Evolutionary conservation across 805 yeast species (phyloP), one percentile per base, ranked within the genome.

Genomic region (Candida railenensis): DNA sequence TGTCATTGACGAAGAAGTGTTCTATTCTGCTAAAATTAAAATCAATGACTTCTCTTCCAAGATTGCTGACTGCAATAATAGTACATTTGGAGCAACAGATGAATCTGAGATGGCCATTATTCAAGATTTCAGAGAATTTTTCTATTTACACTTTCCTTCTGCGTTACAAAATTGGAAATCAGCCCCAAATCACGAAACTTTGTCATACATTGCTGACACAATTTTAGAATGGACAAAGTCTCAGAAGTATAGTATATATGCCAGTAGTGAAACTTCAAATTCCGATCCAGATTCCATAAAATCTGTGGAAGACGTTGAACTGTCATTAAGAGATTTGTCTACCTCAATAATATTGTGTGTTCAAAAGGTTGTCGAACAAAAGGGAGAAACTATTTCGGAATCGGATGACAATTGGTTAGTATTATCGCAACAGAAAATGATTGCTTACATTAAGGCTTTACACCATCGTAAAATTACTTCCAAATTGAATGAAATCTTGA

Each of bases 321-420:
- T 46, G 2, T 54, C 67, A 2, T 70, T 84, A 48, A 71, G 84
- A 45, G 68, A 74, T 18, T 56, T 87, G 2, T 72, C 83, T 3
- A 78, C 78, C 15, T 74, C 85, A 2, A 74, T 89, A 16, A 65
- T 90, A 45, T 71, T 91, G 25, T 76, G 85, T 0, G 76, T 87
- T 53, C 97, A 91, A 63, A 78, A 79, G 49, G 63, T 77, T 7
- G 66, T 68, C 41, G 79, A 69, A 30, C 52, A 55, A 22, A 63
- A 56, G 3, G 33, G n/a, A 9, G 62, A 52, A 2, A 43, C 53
- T 1, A 54, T 80, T 2, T 51, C 63, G 1, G 78, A 69, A 18
- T 82, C 76, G 16, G 63, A 61, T 21, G 91, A 87, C 48, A 70
- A 73, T n/a, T 91, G 96, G 96, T 71, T 89, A 28, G 61, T 71